A percentile compares a stretch with the other conserved stretches of the same genome.
These are phyloP conservation scores for Gentiana straminea DNA, from an alignment of 257 asterid genomes.

Conservation along the genomic window DNA sequence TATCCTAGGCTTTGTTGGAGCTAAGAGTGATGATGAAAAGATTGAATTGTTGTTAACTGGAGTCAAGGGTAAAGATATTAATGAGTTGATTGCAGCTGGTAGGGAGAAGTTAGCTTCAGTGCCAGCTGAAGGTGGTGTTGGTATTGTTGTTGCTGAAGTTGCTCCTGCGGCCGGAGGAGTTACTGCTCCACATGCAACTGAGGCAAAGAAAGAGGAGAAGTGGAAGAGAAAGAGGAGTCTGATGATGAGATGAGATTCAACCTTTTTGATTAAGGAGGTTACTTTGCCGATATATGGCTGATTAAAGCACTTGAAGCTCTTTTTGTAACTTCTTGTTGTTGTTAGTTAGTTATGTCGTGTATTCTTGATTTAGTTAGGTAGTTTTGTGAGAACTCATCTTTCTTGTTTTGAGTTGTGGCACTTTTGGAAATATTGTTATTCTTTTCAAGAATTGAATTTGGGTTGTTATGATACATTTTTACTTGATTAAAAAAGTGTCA, in stretches of 20 bases:
- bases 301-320: too few relatives aligned
- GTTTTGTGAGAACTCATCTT: too few relatives aligned
- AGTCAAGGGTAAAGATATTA: conserved; percentile 10
- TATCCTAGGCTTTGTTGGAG: neutral
- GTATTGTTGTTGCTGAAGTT: conserved; percentile 1
- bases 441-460: too few relatives aligned
- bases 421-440: too few relatives aligned
- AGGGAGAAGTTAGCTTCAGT: neutral
- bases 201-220: neutral
- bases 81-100: neutral
- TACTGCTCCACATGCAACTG: conserved; percentile 2
- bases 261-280: conserved; percentile 3
- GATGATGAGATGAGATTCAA: conserved; percentile 8
- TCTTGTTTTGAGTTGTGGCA: too few relatives aligned
- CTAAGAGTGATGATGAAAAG: conserved; percentile 8
- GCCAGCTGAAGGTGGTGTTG: conserved; percentile 1
- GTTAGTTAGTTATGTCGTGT: too few relatives aligned
- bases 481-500: too few relatives aligned
- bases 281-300: too few relatives aligned
- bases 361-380: too few relatives aligned
- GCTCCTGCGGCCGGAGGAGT: neutral
- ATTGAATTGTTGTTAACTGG: conserved; percentile 1
- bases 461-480: too few relatives aligned
- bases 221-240: too few relatives aligned
- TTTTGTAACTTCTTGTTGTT: too few relatives aligned